A percentile compares a stretch with the other conserved stretches of the same genome.
Evolutionary conservation across 345 rosid species (phyloP).

Genomic region (Raphanus raphanistrum): DNA sequence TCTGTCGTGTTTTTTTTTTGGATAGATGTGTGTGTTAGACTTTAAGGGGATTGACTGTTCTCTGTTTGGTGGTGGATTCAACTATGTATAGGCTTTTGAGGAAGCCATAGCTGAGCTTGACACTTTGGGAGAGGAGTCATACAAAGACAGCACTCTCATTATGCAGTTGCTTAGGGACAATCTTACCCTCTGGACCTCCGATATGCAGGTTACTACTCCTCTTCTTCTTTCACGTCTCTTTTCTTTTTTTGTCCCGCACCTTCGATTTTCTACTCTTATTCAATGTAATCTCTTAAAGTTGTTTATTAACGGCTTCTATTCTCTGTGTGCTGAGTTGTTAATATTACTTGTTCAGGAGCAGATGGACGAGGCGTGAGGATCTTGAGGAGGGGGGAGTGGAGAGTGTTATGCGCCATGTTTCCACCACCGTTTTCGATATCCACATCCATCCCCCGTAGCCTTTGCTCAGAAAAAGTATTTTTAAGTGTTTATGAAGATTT

Average conservation of each 20-base stretch:
- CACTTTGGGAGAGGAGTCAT: slow-evolving; percentile 88
- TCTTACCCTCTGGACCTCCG: slow-evolving; percentile 98
- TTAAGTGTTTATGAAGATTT: slow-evolving; percentile 34
- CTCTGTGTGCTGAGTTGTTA: slow-evolving; percentile 19
- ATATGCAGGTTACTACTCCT: slow-evolving; percentile 64
- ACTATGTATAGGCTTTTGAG: slow-evolving; percentile 68
- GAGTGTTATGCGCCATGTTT: slow-evolving; percentile 10
- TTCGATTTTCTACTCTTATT: too few relatives aligned
- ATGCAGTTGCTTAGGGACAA: slow-evolving; percentile 95
- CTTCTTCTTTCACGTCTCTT: too few relatives aligned
- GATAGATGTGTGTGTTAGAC: slow-evolving; percentile 13
- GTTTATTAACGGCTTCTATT: too few relatives aligned
- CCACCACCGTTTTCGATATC: not conserved
- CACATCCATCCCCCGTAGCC: slow-evolving; percentile 15
- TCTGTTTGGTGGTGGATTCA: not conserved
- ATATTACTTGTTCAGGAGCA: slow-evolving; percentile 31
- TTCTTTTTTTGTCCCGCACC: too few relatives aligned
- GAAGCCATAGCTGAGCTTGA: slow-evolving; percentile 97
- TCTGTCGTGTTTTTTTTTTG: not conserved
- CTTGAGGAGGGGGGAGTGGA: not conserved
- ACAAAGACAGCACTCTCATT: slow-evolving; percentile 98
- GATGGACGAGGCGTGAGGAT: slow-evolving; percentile 44
- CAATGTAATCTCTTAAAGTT: not conserved
- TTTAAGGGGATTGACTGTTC: not conserved
- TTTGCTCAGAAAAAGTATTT: slow-evolving; percentile 9